A percentile compares a stretch with the other conserved stretches of the same genome.
Evolutionary conservation across 1,284 basidiomycete species (phyloP).

Genomic region (Sphaerobolus stellatus): DNA sequence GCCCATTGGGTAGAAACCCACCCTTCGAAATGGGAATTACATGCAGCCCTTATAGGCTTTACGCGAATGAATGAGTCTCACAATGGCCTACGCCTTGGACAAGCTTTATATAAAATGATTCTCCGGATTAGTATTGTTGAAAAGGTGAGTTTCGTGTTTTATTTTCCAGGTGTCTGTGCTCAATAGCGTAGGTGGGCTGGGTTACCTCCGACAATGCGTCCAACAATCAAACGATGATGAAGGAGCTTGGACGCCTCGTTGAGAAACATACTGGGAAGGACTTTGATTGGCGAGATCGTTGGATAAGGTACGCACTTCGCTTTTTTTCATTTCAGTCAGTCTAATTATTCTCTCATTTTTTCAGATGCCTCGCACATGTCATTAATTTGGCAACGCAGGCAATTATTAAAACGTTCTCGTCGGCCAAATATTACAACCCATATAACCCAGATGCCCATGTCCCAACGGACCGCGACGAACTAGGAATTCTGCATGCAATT

Average conservation of each 20-base stretch:
- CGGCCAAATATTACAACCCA: conserved; percentile 30
- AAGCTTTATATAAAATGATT: conserved; percentile 25
- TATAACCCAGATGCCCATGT: conserved; percentile 20
- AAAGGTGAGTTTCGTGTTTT: conserved; percentile 7
- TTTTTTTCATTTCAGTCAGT: neutral
- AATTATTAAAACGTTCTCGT: conserved; percentile 30
- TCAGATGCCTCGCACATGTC: conserved; percentile 38
- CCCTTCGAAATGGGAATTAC: neutral
- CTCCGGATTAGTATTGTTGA: conserved; percentile 21
- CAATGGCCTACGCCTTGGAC: conserved; percentile 22
- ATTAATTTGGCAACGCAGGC: conserved; percentile 39
- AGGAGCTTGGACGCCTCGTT: conserved; percentile 11
- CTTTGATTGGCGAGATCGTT: neutral
- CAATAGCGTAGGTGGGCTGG: conserved; percentile 25
- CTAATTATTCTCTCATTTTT: neutral
- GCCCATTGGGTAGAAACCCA: conserved; percentile 18
- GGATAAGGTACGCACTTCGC: neutral
- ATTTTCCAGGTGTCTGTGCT: neutral
- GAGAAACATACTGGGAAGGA: neutral
- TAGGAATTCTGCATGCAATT: conserved; percentile 31
- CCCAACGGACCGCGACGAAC: conserved; percentile 25
- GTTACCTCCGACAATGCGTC: conserved; percentile 26
- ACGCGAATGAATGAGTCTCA: conserved; percentile 25
- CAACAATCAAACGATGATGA: conserved; percentile 24
- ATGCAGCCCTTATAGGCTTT: conserved; percentile 22